A percentile compares a stretch with the other conserved stretches of the same genome.
phyloP scores from a whole-genome alignment of 2,329 filamentous ascomycete genomes.

The Fusarium sacchari region DNA sequence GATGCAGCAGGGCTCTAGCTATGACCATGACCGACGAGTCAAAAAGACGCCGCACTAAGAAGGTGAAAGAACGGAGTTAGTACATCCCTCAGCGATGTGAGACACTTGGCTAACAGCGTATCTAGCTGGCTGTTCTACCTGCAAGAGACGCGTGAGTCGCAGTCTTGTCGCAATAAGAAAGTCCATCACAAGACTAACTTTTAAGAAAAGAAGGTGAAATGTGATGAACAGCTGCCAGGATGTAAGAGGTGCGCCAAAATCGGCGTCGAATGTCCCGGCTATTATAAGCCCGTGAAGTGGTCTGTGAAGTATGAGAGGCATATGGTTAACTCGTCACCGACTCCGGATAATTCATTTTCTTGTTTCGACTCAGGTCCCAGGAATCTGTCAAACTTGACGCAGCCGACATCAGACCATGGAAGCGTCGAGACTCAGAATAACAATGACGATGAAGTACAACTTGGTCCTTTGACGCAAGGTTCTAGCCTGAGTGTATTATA shows the following conservation, averaged over 20 bases:
- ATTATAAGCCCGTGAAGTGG: constrained; percentile 26
- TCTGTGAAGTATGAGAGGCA: constrained; percentile 24
- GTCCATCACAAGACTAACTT: neutral
- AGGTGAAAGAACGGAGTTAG: constrained; percentile 14
- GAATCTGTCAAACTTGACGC: neutral
- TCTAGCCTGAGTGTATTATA: neutral
- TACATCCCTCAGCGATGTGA: neutral
- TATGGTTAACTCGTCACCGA: neutral
- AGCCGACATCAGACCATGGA: neutral
- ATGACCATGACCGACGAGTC: neutral
- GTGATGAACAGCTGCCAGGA: constrained; percentile 21
- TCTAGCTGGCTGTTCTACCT: constrained; percentile 19
- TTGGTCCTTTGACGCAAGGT: neutral
- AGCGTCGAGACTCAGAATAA: neutral
- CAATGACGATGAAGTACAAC: neutral
- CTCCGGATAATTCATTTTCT: neutral
- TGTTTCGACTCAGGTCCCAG: neutral
- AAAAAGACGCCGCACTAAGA: neutral
- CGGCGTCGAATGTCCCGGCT: constrained; percentile 22
- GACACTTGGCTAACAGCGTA: neutral
- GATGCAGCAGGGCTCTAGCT: too few relatives aligned
- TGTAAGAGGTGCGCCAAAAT: constrained; percentile 22
- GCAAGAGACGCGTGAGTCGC: constrained; percentile 21
- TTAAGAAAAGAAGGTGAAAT: constrained; percentile 19
- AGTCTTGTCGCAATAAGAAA: neutral